Conservation (phyloP, 768 basidiomycete genomes). For the Candolleomyces eurysporus region DNA sequence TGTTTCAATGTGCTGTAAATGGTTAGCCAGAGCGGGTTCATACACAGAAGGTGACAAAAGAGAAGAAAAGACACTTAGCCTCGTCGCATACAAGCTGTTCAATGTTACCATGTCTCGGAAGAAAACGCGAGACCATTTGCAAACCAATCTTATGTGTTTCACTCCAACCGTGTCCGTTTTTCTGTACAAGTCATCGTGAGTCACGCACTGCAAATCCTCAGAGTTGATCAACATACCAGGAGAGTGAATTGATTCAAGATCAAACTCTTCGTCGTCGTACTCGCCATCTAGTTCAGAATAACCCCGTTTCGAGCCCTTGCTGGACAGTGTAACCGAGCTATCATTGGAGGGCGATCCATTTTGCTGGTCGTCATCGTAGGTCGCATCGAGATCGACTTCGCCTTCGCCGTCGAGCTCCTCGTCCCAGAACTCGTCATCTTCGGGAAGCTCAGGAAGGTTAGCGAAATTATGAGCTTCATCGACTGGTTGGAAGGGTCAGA, state of each 20-base stretch:
- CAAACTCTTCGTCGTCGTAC: constrained; percentile 27
- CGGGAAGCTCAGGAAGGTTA: constrained; percentile 28
- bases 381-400: constrained; percentile 13
- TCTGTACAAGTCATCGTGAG: constrained; percentile 23
- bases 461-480: constrained; percentile 11
- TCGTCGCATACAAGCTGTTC: neutral
- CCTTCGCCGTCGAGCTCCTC: constrained; percentile 23
- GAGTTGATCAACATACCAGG: constrained; percentile 36
- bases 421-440: constrained; percentile 51
- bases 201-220: neutral
- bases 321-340: constrained; percentile 56
- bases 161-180: constrained; percentile 44
- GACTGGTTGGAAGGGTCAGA: constrained; percentile 8
- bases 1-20: neutral
- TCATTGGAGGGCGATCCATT: constrained; percentile 48
- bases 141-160: constrained; percentile 13
- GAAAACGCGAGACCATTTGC: neutral
- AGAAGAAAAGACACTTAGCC: neutral
- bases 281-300: constrained; percentile 43
- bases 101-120: neutral
- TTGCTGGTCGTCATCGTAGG: constrained; percentile 11
- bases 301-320: constrained; percentile 58
- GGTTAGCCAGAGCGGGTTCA: neutral
- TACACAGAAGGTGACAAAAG: neutral
- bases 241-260: constrained; percentile 27